Base-by-base conservation (phyloP, 2,329 filamentous ascomycete species). In the Exophiala aquamarina region DNA sequence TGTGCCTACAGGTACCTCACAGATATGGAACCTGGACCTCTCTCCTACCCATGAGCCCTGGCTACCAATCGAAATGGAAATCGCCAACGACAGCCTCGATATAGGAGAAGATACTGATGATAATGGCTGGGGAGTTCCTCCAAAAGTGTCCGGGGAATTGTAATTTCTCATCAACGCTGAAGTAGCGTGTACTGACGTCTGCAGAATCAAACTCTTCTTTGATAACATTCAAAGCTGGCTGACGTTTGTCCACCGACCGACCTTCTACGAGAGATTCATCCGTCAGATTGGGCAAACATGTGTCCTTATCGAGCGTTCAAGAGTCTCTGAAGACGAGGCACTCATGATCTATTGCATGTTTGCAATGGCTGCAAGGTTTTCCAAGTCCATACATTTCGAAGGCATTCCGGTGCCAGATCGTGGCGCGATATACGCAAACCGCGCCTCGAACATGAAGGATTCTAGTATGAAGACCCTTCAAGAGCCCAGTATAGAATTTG, bases 271-370 rank as follows among this genome's bases (percentile, higher is more conserved):
- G 19, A 34, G 26, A 13, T 49, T 44, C 18, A 19, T 44, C 8
- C 21, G 19, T 15, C 23, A 4, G 19, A 35, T 37, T 19, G 40
- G 2, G 3, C 13, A 6, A 21, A 17, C 11, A 8, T 3, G 6
- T 1, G 17, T 4, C 14, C 3, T 39, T 17, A 15, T 40, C n/a
- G 15, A 33, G 15, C 21, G 32, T 3, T 10, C 38, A 10, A 8
- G 11, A 8, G 33, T 44, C 15, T 18, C n/a, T 11, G 14, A 37
- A 17, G 18, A 20, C 8, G 45, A 43, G 2, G 39, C 23, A 21
- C 19, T 49, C 34, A 20, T 49, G 46, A 49, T 49, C 28, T 37
- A 38, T 18, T 18, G 33, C 33, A 34, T 49, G 8, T 44, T 49
- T 20, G 40, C 46, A 10, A 11, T 44, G 2, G 39, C 46, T 9